These are phyloP conservation scores for Cornus suecica DNA, from an alignment of 148 eudicot genomes.

Conservation along the genomic window DNA sequence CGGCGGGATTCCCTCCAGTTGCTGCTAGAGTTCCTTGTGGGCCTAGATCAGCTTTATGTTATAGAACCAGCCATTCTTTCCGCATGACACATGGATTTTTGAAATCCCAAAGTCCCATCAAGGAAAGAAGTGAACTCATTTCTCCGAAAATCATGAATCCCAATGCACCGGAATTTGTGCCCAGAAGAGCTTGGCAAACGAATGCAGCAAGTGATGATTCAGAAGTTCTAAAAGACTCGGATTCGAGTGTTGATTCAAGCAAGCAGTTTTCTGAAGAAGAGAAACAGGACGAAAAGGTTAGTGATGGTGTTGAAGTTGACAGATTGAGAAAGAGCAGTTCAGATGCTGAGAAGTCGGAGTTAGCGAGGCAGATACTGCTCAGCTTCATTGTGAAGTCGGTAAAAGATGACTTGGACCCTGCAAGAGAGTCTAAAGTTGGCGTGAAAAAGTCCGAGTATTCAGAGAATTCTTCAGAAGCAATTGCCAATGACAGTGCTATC, in stretches of 20 bases:
- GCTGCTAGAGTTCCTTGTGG: slow-evolving; percentile 89
- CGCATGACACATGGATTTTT: slow-evolving; percentile 45
- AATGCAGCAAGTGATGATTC: slow-evolving; percentile 29
- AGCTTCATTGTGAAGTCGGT: slow-evolving; percentile 94
- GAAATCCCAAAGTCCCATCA: slow-evolving; percentile 28
- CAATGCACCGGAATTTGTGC: slow-evolving; percentile 94
- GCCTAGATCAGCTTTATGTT: slow-evolving; percentile 79
- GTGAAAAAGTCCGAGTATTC: slow-evolving; percentile 41
- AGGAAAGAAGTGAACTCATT: slow-evolving; percentile 26
- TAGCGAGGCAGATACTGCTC: slow-evolving; percentile 91
- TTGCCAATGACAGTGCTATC: slow-evolving; percentile 83
- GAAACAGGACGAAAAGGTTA: slow-evolving; percentile 25
- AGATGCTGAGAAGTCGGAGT: slow-evolving; percentile 77
- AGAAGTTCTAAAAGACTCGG: slow-evolving; percentile 29
- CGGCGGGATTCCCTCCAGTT: slow-evolving; percentile 78
- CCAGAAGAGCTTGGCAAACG: slow-evolving; percentile 44
- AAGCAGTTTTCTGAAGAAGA: slow-evolving; percentile 21
- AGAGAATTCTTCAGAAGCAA: slow-evolving; percentile 59
- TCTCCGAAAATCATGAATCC: slow-evolving; percentile 74
- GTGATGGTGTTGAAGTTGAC: slow-evolving; percentile 41
- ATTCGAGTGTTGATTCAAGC: slow-evolving; percentile 16
- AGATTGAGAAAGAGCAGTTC: slow-evolving; percentile 49
- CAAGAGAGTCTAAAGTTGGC: slow-evolving; percentile 25
- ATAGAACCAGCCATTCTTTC: slow-evolving; percentile 45
- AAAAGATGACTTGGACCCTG: slow-evolving; percentile 46